A percentile compares a stretch with the other conserved stretches of the same genome.
phyloP scores from a whole-genome alignment of 345 rosid species.

The Hibiscus tridactylites region DNA sequence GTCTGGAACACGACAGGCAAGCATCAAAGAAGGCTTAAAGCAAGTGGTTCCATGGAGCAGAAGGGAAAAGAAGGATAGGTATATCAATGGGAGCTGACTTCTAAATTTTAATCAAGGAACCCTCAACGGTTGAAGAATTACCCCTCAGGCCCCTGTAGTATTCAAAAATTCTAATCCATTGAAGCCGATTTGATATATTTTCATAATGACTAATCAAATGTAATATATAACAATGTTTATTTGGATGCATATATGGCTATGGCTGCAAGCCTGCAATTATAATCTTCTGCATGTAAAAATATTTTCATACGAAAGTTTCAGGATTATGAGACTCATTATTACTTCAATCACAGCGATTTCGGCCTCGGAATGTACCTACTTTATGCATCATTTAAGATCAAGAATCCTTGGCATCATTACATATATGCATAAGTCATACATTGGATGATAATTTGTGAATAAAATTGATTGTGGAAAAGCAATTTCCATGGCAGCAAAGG shows the following conservation, averaged over 20 bases:
- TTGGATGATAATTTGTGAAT: too few species aligned
- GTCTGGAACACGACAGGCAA: constrained; percentile 32
- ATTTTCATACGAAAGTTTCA: neutral
- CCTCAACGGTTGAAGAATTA: neutral
- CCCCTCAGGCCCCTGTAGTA: neutral
- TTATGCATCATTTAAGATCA: too few species aligned
- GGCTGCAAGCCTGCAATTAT: neutral
- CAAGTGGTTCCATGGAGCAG: constrained; percentile 55
- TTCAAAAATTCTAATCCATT: neutral
- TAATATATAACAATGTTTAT: neutral
- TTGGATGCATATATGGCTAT: neutral
- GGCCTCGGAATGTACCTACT: too few species aligned
- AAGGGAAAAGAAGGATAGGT: constrained; percentile 36
- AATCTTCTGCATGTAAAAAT: neutral
- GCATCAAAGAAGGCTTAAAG: constrained; percentile 57
- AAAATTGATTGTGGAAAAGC: too few species aligned
- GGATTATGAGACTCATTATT: too few species aligned
- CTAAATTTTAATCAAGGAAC: neutral
- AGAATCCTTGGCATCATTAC: too few species aligned
- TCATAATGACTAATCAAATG: constrained; percentile 5
- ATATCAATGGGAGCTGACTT: constrained; percentile 19
- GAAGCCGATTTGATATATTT: neutral
- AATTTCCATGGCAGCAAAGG: too few species aligned
- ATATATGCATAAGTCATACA: too few species aligned
- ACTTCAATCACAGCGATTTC: too few species aligned